Conservation (phyloP, 2,329 filamentous ascomycete species). For the Cladosporium sp. region DNA sequence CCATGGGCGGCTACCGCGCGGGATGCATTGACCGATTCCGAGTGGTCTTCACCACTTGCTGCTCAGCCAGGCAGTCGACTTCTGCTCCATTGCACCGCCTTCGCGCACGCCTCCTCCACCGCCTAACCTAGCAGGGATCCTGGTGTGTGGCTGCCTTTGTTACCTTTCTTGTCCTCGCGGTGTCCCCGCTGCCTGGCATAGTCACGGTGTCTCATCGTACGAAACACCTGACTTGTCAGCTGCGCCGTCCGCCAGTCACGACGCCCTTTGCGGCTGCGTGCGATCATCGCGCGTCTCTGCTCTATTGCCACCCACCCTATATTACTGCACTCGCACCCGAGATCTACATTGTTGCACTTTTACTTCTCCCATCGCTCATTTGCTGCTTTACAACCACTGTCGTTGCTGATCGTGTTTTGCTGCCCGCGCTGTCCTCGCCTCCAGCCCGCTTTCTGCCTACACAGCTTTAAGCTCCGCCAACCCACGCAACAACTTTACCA, state of each 20-base stretch:
- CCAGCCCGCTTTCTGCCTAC: not conserved
- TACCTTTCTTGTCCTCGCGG: not conserved
- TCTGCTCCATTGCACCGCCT: not conserved
- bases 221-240: constrained; percentile 1
- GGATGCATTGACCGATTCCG: not conserved
- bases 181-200: not conserved
- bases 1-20: constrained; percentile 5
- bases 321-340: constrained; percentile 10
- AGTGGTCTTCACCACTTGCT: not conserved
- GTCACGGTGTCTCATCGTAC: constrained; percentile 3
- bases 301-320: constrained; percentile 6
- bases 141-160: constrained; percentile 1
- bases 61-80: not conserved
- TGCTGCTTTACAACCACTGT: constrained; percentile 2
- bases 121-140: not conserved
- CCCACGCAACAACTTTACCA: not conserved
- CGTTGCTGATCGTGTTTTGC: constrained; percentile 6
- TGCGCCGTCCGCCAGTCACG: not conserved
- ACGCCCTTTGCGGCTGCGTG: not conserved
- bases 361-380: constrained; percentile 1
- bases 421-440: not conserved
- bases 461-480: not conserved
- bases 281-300: not conserved
- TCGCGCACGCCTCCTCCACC: not conserved
- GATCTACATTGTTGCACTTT: not conserved